Evolutionary conservation across 441 rosid species (phyloP).

Genomic region (Erodium texanum): DNA sequence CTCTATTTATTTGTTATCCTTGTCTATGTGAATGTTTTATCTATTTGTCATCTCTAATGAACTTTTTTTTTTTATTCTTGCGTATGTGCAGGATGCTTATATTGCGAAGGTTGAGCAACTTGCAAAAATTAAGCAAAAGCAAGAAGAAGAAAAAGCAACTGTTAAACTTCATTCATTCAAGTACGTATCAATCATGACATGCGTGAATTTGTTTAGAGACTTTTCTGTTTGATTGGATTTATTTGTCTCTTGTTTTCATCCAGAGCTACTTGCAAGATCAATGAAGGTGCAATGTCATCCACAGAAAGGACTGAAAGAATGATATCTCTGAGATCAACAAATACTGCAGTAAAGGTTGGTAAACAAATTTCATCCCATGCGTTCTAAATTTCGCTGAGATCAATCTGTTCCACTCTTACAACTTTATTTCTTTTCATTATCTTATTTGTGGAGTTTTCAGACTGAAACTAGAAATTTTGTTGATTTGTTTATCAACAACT

Average conservation of each 20-base stretch:
- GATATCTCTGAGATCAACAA: constrained; percentile 46
- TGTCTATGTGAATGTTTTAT: too few relatives aligned
- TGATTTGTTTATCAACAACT: neutral
- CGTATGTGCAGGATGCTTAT: constrained; percentile 36
- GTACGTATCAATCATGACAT: constrained; percentile 28
- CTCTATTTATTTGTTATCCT: neutral
- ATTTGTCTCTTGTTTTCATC: constrained; percentile 18
- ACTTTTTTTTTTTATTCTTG: constrained; percentile 13
- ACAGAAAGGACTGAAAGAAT: constrained; percentile 36
- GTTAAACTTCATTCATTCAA: constrained; percentile 56
- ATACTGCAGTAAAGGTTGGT: constrained; percentile 41
- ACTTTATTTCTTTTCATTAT: neutral
- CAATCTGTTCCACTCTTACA: neutral
- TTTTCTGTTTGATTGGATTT: constrained; percentile 18
- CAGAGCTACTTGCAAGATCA: constrained; percentile 30
- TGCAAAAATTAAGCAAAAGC: constrained; percentile 62
- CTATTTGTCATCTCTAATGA: constrained; percentile 9
- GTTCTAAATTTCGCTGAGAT: neutral
- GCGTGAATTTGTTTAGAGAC: constrained; percentile 15
- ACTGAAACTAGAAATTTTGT: neutral
- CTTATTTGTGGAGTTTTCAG: too few relatives aligned
- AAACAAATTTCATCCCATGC: neutral
- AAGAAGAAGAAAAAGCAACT: constrained; percentile 61
- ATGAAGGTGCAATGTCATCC: constrained; percentile 25
- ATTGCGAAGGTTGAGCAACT: constrained; percentile 47